These are phyloP conservation scores for Alternaria tenuissima DNA, from an alignment of 2,329 filamentous ascomycete species.

Conservation along the genomic window DNA sequence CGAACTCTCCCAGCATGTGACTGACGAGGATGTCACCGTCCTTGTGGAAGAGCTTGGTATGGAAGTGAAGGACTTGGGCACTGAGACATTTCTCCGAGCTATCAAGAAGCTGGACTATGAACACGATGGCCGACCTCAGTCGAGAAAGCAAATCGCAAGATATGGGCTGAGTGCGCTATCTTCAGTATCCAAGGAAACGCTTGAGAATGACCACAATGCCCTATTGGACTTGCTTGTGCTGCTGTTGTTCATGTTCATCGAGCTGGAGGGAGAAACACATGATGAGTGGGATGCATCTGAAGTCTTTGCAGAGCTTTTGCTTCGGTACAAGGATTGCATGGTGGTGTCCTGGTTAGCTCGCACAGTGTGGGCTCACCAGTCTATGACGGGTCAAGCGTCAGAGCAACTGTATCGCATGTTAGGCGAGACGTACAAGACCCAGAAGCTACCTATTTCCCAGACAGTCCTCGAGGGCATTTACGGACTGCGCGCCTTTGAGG, in stretches of 20 bases:
- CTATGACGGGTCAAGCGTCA: conserved; percentile 39
- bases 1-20: conserved; percentile 79
- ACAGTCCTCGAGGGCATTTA: conserved; percentile 49
- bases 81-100: conserved; percentile 61
- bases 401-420: conserved; percentile 34
- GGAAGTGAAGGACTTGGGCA: conserved; percentile 55
- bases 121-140: conserved; percentile 48
- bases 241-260: conserved; percentile 75
- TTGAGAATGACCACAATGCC: conserved; percentile 75
- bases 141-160: conserved; percentile 66
- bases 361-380: conserved; percentile 45
- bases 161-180: conserved; percentile 81
- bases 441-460: conserved; percentile 45
- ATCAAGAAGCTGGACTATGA: conserved; percentile 59
- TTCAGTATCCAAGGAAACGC: conserved; percentile 79
- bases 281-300: conserved; percentile 68
- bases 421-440: conserved; percentile 34
- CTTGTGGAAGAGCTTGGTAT: conserved; percentile 70
- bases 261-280: conserved; percentile 75
- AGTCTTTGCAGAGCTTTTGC: conserved; percentile 72
- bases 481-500: conserved; percentile 42
- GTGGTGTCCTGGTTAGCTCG: conserved; percentile 48
- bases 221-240: conserved; percentile 85
- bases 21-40: conserved; percentile 71
- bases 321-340: conserved; percentile 47